These are phyloP conservation scores for Aegilops umbellulata DNA, from an alignment of 176 grass and related monocot species.

Conservation along the genomic window DNA sequence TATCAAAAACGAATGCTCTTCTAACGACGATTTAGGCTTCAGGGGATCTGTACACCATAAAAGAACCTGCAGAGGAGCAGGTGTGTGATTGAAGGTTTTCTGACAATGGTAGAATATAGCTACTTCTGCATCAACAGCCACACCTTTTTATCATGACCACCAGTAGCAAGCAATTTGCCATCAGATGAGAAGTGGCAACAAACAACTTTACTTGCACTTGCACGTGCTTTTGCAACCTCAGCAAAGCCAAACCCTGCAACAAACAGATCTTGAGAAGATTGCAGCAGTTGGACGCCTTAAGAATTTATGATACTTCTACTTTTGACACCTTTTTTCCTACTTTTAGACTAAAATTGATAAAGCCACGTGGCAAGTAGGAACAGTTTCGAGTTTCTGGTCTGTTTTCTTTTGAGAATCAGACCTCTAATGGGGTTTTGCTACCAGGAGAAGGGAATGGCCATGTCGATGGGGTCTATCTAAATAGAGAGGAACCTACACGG, in stretches of 20 bases:
- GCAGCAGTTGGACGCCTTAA: too few relatives aligned
- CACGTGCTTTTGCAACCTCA: constrained; percentile 60
- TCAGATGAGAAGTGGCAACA: constrained; percentile 97
- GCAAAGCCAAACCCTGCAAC: constrained; percentile 72
- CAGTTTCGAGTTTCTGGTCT: too few relatives aligned
- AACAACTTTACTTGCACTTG: constrained; percentile 75
- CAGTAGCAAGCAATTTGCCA: constrained; percentile 96
- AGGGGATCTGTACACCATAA: constrained; percentile 77
- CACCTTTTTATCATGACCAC: constrained; percentile 99
- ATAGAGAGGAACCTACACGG: background rate
- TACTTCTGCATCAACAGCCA: background rate
- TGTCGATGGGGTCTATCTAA: too few relatives aligned
- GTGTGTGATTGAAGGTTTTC: constrained; percentile 14
- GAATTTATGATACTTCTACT: too few relatives aligned
- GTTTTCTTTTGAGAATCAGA: too few relatives aligned
- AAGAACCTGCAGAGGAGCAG: constrained; percentile 49
- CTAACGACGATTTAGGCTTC: constrained; percentile 73
- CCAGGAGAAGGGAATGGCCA: too few relatives aligned
- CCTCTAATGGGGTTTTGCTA: too few relatives aligned
- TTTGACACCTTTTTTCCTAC: too few relatives aligned
- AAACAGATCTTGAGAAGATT: constrained; percentile 17
- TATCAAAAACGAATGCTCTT: constrained; percentile 81
- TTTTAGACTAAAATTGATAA: too few relatives aligned
- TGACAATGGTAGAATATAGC: background rate
- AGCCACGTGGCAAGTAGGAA: too few relatives aligned